Percentiles rank a stretch among this genome's conserved stretches.
phyloP scores from a whole-genome alignment of 208 protist genomes.

The Sergeia podlipaevii region DNA sequence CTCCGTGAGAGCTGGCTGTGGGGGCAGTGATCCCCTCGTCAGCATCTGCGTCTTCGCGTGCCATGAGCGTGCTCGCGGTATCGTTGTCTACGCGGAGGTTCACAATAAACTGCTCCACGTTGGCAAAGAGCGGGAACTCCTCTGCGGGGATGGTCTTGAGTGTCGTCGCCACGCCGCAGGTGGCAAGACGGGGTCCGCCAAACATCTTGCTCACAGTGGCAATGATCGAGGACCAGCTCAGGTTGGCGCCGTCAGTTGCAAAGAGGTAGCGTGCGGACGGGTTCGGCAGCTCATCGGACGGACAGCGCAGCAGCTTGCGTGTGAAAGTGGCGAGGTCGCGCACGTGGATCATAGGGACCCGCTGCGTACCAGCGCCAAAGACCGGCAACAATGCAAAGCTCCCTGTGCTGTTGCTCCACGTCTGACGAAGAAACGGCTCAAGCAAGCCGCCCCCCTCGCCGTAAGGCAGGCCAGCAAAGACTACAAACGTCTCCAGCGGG shows the following conservation, averaged over 20 bases:
- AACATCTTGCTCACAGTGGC: conserved; percentile 77
- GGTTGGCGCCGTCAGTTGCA: conserved; percentile 70
- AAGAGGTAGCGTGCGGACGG: conserved; percentile 84
- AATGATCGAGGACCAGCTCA: conserved; percentile 71
- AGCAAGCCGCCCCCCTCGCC: conserved; percentile 88
- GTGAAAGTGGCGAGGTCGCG: conserved; percentile 88
- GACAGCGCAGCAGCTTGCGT: conserved; percentile 47
- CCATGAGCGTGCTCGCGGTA: conserved; percentile 69
- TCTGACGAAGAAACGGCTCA: conserved; percentile 84
- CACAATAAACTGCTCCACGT: conserved; percentile 85
- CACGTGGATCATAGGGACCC: conserved; percentile 91
- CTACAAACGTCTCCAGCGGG: conserved; percentile 83
- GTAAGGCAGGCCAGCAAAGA: conserved; percentile 90
- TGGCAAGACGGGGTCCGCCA: conserved; percentile 36
- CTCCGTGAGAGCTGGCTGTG: not conserved
- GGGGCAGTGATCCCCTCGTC: conserved; percentile 13
- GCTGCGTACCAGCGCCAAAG: conserved; percentile 83
- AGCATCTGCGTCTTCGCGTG: conserved; percentile 34
- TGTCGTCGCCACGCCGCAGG: too few species aligned
- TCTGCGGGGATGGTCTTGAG: conserved; percentile 43
- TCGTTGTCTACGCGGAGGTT: conserved; percentile 80
- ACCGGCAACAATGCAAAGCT: conserved; percentile 50
- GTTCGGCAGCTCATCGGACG: conserved; percentile 51
- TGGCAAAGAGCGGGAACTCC: conserved; percentile 67
- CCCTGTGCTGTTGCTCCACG: conserved; percentile 50